Conservation (phyloP, 2,329 filamentous ascomycete genomes). For the Hypoxylon sp. region DNA sequence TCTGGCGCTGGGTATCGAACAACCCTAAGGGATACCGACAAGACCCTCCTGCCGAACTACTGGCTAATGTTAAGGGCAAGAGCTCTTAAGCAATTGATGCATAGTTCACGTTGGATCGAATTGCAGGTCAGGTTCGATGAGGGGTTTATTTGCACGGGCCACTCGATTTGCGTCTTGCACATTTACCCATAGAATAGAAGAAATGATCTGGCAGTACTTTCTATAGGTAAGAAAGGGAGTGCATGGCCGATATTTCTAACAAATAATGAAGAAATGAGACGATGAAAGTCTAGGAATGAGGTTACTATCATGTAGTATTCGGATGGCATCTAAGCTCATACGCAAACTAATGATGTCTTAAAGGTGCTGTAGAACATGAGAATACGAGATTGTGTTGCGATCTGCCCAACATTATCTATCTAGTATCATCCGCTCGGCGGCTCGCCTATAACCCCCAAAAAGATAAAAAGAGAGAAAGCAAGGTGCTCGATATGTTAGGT, state of each 20-base stretch:
- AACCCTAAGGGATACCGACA: slow-evolving; percentile 96
- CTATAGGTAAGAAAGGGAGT: too few species aligned
- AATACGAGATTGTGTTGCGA: too few species aligned
- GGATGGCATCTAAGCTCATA: slow-evolving; percentile 3
- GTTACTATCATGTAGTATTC: neutral
- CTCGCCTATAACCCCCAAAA: neutral
- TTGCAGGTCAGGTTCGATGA: slow-evolving; percentile 12
- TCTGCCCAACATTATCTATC: too few species aligned
- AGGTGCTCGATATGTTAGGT: too few species aligned
- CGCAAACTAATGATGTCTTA: neutral
- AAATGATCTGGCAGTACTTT: slow-evolving; percentile 9
- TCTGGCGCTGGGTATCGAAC: slow-evolving; percentile 97
- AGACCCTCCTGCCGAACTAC: slow-evolving; percentile 82
- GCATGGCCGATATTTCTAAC: slow-evolving; percentile 1
- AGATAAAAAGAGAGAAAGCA: too few species aligned
- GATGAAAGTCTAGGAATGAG: neutral
- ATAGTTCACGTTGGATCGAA: slow-evolving; percentile 8
- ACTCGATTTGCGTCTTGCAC: slow-evolving; percentile 3
- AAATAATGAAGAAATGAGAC: slow-evolving; percentile 2
- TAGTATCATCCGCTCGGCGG: too few species aligned
- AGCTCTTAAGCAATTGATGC: slow-evolving; percentile 33
- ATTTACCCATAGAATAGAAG: slow-evolving; percentile 27
- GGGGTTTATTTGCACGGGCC: slow-evolving; percentile 7
- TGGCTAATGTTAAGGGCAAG: slow-evolving; percentile 67
- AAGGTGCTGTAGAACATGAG: slow-evolving; percentile 1